Evolutionary conservation across 306 rosid species (phyloP).

Genomic region (Lathyrus aphaca): DNA sequence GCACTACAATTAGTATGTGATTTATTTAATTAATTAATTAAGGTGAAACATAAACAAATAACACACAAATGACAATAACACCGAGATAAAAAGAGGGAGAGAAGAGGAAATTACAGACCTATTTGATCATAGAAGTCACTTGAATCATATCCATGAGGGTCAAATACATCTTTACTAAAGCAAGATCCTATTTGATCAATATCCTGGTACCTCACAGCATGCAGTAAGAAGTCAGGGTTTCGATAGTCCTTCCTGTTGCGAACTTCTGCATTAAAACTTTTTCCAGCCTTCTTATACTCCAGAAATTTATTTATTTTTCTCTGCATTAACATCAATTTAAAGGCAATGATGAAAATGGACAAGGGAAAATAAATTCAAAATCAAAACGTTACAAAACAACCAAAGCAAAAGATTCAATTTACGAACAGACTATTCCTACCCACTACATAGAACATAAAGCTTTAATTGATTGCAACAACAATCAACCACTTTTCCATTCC

Average conservation of each 20-base stretch:
- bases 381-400: conserved; percentile 15
- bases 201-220: conserved; percentile 96
- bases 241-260: conserved; percentile 93
- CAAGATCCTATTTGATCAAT: conserved; percentile 96
- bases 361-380: conserved; percentile 14
- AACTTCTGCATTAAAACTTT: conserved; percentile 93
- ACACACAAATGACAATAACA: conserved; percentile 1
- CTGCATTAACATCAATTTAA: conserved; percentile 52
- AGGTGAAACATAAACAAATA: conserved; percentile 15
- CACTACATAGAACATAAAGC: conserved; percentile 1
- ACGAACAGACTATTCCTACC: conserved; percentile 13
- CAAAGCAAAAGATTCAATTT: conserved; percentile 6
- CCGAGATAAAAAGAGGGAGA: conserved; percentile 5
- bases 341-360: conserved; percentile 30
- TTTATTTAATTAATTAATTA: conserved; percentile 8
- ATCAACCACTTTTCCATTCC: not conserved
- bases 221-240: conserved; percentile 90
- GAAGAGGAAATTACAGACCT: conserved; percentile 57
- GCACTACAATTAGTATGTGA: conserved; percentile 11
- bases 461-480: conserved; percentile 12
- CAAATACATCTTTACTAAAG: conserved; percentile 93
- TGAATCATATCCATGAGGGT: conserved; percentile 91
- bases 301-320: conserved; percentile 84
- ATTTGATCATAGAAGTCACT: conserved; percentile 86
- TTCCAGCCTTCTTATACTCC: conserved; percentile 83